phyloP scores from a whole-genome alignment of 2,329 filamentous ascomycete genomes.

The Fusarium multiceps region DNA sequence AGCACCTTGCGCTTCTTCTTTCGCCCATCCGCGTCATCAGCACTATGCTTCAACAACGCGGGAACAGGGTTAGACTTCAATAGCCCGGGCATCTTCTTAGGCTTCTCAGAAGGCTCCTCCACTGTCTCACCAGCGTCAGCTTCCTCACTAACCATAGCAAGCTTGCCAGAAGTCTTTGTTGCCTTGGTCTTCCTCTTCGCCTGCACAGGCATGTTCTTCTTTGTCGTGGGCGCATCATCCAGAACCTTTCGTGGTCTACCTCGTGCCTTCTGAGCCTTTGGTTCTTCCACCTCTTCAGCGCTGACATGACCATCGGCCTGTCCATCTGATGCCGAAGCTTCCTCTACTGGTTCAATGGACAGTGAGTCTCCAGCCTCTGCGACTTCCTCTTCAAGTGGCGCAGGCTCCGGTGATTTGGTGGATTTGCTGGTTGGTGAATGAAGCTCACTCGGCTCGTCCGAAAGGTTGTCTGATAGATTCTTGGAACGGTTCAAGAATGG shows the following conservation, averaged over 20 bases:
- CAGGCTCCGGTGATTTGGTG: slow-evolving; percentile 37
- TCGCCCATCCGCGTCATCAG: slow-evolving; percentile 56
- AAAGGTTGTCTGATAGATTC: slow-evolving; percentile 53
- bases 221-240: slow-evolving; percentile 58
- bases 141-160: slow-evolving; percentile 57
- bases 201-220: slow-evolving; percentile 57
- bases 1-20: slow-evolving; percentile 81
- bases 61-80: slow-evolving; percentile 27
- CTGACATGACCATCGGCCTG: slow-evolving; percentile 6
- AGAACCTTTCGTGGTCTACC: slow-evolving; percentile 59
- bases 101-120: slow-evolving; percentile 37
- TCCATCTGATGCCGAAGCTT: slow-evolving; percentile 14
- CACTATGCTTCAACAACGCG: slow-evolving; percentile 10
- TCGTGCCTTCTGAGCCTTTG: slow-evolving; percentile 53
- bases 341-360: slow-evolving; percentile 24
- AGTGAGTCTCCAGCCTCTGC: slow-evolving; percentile 15
- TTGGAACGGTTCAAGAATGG: slow-evolving; percentile 86
- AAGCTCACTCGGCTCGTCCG: slow-evolving; percentile 51
- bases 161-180: slow-evolving; percentile 37
- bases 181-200: slow-evolving; percentile 50
- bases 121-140: slow-evolving; percentile 48
- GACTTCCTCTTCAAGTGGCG: slow-evolving; percentile 49
- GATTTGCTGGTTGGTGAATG: slow-evolving; percentile 39
- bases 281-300: slow-evolving; percentile 20
- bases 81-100: slow-evolving; percentile 22